These are phyloP conservation scores for Dentipellis fragilis DNA, from an alignment of 768 basidiomycete genomes.

Conservation along the genomic window DNA sequence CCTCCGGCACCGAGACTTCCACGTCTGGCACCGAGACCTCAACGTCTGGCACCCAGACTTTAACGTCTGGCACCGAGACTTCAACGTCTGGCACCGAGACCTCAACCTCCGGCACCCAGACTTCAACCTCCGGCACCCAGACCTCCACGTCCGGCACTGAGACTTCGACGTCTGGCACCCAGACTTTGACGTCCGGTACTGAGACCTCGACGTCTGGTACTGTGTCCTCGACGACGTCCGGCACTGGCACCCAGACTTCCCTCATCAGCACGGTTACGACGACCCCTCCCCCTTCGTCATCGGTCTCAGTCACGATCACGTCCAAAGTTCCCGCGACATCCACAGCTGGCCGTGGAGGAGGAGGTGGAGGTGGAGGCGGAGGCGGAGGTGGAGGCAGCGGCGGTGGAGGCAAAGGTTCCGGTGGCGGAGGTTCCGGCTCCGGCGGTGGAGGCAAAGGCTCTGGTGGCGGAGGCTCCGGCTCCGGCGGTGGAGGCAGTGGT, in stretches of 20 bases:
- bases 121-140: no score
- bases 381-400: background rate
- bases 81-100: no score
- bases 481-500: background rate
- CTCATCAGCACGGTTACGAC: background rate
- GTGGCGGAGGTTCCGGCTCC: background rate
- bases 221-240: background rate
- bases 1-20: no score
- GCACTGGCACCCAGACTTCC: background rate
- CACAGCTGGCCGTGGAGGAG: background rate
- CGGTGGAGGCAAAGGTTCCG: background rate
- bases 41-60: no score
- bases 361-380: background rate
- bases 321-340: background rate
- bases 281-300: background rate
- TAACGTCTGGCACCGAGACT: no score
- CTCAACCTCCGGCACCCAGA: no score
- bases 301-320: background rate
- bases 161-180: no score
- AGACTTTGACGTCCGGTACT: no score
- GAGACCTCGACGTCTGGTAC: no score
- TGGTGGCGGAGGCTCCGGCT: background rate
- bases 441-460: no score
- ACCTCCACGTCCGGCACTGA: no score
- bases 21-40: no score